A percentile compares a stretch with the other conserved stretches of the same genome.
Evolutionary conservation across 202 grass and related monocot genomes (phyloP).

Genomic region (Hordeum pubiflorum): DNA sequence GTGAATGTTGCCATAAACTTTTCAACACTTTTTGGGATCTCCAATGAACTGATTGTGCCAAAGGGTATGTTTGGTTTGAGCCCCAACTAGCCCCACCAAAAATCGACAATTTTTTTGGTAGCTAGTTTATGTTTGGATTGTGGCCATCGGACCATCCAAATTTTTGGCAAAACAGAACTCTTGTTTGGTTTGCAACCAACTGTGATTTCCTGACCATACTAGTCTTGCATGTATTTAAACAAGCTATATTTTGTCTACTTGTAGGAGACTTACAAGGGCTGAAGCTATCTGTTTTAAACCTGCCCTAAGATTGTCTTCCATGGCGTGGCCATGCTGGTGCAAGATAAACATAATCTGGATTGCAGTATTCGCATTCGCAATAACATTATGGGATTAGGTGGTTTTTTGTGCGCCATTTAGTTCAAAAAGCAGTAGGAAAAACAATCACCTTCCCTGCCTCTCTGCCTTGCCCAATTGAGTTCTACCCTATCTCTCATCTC

Average conservation of each 20-base stretch:
- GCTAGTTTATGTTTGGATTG: neutral
- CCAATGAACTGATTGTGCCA: neutral
- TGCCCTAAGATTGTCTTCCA: neutral
- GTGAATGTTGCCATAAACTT: neutral
- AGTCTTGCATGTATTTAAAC: slow-evolving; percentile 7
- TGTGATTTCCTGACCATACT: neutral
- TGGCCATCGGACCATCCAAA: neutral
- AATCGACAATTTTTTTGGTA: neutral
- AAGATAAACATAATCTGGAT: neutral
- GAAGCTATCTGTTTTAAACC: neutral
- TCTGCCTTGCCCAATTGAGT: neutral
- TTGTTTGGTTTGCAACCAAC: neutral
- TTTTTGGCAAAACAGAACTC: neutral
- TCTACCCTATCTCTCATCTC: neutral
- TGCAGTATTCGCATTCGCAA: neutral
- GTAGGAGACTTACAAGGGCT: neutral
- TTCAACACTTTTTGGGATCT: neutral
- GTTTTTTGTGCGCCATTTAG: neutral
- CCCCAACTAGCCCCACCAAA: neutral
- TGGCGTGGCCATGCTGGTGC: neutral
- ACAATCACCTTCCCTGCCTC: neutral
- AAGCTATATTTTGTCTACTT: neutral
- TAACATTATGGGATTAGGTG: neutral
- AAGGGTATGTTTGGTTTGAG: neutral
- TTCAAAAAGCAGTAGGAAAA: neutral